Evolutionary conservation across 768 basidiomycete genomes (phyloP).

Genomic region (Grammothele lineata): DNA sequence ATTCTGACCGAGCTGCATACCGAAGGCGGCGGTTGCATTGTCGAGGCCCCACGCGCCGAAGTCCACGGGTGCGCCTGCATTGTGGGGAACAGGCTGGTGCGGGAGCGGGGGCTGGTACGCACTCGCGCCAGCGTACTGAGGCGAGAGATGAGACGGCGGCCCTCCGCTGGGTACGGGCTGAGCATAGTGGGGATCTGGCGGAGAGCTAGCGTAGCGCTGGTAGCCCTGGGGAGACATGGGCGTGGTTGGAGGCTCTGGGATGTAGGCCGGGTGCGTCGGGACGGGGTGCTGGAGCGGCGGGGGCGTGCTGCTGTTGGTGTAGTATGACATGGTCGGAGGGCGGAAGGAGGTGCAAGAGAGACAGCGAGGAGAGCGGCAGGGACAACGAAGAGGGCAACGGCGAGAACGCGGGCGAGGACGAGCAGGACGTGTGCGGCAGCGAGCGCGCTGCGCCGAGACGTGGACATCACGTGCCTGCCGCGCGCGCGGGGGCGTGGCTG

Average conservation of each 20-base stretch:
- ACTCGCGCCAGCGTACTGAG: conserved; percentile 18
- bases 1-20: conserved; percentile 90
- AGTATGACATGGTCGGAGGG: conserved; percentile 30
- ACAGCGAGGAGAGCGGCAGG: no score
- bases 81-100: conserved; percentile 32
- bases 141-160: conserved; percentile 11
- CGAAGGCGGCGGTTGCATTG: conserved; percentile 91
- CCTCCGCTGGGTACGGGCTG: conserved; percentile 22
- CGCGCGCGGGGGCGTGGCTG: no score
- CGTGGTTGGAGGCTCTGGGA: conserved; percentile 78
- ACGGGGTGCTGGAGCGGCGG: conserved; percentile 86
- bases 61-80: conserved; percentile 35
- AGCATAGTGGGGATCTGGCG: conserved; percentile 33
- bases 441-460: not conserved
- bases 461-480: conserved; percentile 14
- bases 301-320: conserved; percentile 48
- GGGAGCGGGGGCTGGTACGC: conserved; percentile 25
- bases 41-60: conserved; percentile 84
- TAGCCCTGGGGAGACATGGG: conserved; percentile 72
- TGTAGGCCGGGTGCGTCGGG: conserved; percentile 82
- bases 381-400: no score
- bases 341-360: not conserved
- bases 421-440: not conserved
- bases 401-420: not conserved
- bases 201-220: conserved; percentile 67